These are phyloP conservation scores for Aspergillus fumigatus DNA, from an alignment of 2,329 filamentous ascomycete species.

Conservation along the genomic window DNA sequence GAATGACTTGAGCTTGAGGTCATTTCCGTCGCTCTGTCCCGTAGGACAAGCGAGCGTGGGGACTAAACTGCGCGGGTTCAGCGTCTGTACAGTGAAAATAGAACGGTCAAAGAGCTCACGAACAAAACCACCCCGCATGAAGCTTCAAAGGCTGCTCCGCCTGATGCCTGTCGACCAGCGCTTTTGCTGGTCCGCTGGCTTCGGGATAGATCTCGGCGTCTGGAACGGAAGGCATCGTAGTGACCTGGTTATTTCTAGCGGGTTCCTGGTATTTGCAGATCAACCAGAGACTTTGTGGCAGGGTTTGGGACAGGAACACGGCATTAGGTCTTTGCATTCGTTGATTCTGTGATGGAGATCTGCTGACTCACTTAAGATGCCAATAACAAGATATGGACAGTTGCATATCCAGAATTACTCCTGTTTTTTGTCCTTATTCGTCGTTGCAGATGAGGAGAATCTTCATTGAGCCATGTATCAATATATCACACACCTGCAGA, in stretches of 20 bases:
- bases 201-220: conserved; percentile 43
- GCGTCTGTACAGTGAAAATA: conserved; percentile 12
- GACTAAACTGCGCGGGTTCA: conserved; percentile 72
- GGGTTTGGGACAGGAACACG: too few relatives aligned
- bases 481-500: neutral
- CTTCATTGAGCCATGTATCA: neutral
- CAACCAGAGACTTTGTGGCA: too few relatives aligned
- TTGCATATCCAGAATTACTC: neutral
- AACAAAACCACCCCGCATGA: conserved; percentile 72
- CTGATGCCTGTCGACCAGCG: conserved; percentile 29
- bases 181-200: conserved; percentile 43
- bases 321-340: too few relatives aligned
- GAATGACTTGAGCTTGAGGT: conserved; percentile 56
- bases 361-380: too few relatives aligned
- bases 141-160: conserved; percentile 49
- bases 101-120: conserved; percentile 29
- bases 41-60: conserved; percentile 55
- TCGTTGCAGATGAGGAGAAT: neutral
- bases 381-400: too few relatives aligned
- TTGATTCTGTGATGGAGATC: too few relatives aligned
- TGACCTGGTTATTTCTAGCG: neutral
- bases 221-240: conserved; percentile 26
- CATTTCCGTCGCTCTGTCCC: conserved; percentile 19
- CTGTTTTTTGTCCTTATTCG: too few relatives aligned
- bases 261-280: too few relatives aligned